phyloP scores from a whole-genome alignment of 331 rosid genomes.

The Quercus phellos region DNA sequence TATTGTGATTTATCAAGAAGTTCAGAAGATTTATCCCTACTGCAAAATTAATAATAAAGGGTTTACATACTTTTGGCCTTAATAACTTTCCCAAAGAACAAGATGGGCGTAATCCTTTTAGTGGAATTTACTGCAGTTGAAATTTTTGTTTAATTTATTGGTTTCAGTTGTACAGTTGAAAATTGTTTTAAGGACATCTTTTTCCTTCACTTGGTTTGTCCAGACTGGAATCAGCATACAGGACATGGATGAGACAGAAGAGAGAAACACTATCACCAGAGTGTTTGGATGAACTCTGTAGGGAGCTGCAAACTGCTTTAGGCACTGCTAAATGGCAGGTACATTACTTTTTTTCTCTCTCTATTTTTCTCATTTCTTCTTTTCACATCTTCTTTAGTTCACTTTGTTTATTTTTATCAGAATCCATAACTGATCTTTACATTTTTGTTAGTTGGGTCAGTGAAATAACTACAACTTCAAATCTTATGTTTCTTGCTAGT shows the following conservation, averaged over 20 bases:
- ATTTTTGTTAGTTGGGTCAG: not conserved
- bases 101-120: conserved; percentile 3
- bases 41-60: not conserved
- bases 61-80: not conserved
- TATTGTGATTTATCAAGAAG: not conserved
- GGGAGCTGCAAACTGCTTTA: conserved; percentile 88
- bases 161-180: conserved; percentile 8
- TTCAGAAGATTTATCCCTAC: not conserved
- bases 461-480: too few relatives aligned
- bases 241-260: conserved; percentile 75
- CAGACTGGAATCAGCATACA: conserved; percentile 89
- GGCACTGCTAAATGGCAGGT: conserved; percentile 99
- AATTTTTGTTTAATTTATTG: not conserved
- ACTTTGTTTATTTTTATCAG: not conserved
- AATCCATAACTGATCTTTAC: not conserved
- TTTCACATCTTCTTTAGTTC: not conserved
- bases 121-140: not conserved
- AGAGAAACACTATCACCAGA: conserved; percentile 36
- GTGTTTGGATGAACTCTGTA: conserved; percentile 57
- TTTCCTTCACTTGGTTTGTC: not conserved
- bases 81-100: not conserved
- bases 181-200: not conserved
- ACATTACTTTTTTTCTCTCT: not conserved
- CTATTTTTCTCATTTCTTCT: conserved; percentile 1
- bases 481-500: too few relatives aligned